Evolutionary conservation across 1,284 basidiomycete species (phyloP), one percentile per base, ranked within the genome.

Genomic region (Cryptococcus floricola): DNA sequence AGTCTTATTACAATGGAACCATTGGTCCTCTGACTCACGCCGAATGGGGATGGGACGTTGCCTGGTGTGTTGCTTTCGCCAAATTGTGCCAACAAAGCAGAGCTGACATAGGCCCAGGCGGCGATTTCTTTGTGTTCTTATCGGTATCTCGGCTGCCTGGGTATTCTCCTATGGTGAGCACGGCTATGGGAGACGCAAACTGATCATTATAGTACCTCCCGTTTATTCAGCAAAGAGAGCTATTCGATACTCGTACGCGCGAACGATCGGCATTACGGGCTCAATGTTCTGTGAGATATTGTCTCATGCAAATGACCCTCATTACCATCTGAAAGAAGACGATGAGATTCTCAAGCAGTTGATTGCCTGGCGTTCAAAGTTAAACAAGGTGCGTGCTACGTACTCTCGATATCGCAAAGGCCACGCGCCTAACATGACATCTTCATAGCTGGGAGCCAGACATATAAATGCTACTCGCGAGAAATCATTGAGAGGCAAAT

Each of bases 71-170:
- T 10, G 7, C 7, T 10, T 75, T 56, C 31, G 68, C 61, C 54
- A 73, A 63, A 19, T 77, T 44, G 70, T 71, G 0, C 61, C 67
- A 45, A 67, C 72, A 3, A 59, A 62, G 5, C 74, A 70, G 63
- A 80, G 80, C 0, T 81, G 76, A 72, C 68, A 71, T 10, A 77
- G 80, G 6, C 77, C 77, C 0, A 81, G 80, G 80, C 62, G 77
- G 1, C 69, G 81, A 2, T 75, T 79, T 28, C 69, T 79, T 6
- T 69, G 69, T 41, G 74, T 76, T 9, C 56, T 70, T 18, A 71
- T 75, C 38, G 71, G 71, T 14, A 74, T 75, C 59, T 72, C 72
- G 1, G 64, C 67, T 2, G 72, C 72, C 0, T 75, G 70, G 71
- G 50, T 72, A 23, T 75, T 73, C 56, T 70, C 69, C 2, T 69